phyloP scores from a whole-genome alignment of 2,329 filamentous ascomycete genomes.

The Furcasterigmium sp. region DNA sequence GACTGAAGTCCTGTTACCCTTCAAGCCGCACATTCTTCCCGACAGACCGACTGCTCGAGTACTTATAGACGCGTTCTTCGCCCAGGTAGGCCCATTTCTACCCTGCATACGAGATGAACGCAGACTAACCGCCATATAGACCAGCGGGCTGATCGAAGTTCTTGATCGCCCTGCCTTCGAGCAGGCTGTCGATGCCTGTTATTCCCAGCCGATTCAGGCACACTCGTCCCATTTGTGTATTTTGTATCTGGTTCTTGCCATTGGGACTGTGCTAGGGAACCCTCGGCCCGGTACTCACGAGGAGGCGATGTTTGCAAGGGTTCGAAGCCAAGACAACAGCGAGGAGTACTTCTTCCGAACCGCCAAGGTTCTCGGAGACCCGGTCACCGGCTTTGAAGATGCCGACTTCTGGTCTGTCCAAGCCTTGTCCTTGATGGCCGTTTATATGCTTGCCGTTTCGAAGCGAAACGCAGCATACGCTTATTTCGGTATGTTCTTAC shows the following conservation, averaged over 20 bases:
- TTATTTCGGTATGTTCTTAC: slow-evolving; percentile 43
- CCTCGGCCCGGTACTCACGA: slow-evolving; percentile 44
- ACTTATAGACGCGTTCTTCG: slow-evolving; percentile 55
- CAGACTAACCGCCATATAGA: slow-evolving; percentile 29
- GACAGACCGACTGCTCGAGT: slow-evolving; percentile 48
- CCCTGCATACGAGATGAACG: not conserved
- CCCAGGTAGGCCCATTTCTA: slow-evolving; percentile 38
- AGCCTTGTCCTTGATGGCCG: slow-evolving; percentile 56
- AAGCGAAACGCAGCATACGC: slow-evolving; percentile 59
- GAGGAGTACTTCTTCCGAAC: slow-evolving; percentile 60
- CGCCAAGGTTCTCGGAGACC: slow-evolving; percentile 46
- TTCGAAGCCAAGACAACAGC: slow-evolving; percentile 42
- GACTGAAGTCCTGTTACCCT: slow-evolving; percentile 38
- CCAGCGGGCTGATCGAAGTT: slow-evolving; percentile 55
- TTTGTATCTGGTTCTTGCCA: slow-evolving; percentile 57
- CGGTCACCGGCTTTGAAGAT: slow-evolving; percentile 49
- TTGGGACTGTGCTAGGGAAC: slow-evolving; percentile 54
- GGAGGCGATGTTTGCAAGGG: slow-evolving; percentile 42
- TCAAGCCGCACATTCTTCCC: slow-evolving; percentile 48
- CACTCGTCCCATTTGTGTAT: slow-evolving; percentile 51
- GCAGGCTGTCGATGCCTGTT: slow-evolving; percentile 44
- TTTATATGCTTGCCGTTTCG: slow-evolving; percentile 58
- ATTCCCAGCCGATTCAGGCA: slow-evolving; percentile 44
- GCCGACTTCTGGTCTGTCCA: slow-evolving; percentile 62
- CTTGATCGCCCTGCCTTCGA: slow-evolving; percentile 49